Conservation (phyloP, 106 monocot genomes). For the Chionographis japonica region DNA sequence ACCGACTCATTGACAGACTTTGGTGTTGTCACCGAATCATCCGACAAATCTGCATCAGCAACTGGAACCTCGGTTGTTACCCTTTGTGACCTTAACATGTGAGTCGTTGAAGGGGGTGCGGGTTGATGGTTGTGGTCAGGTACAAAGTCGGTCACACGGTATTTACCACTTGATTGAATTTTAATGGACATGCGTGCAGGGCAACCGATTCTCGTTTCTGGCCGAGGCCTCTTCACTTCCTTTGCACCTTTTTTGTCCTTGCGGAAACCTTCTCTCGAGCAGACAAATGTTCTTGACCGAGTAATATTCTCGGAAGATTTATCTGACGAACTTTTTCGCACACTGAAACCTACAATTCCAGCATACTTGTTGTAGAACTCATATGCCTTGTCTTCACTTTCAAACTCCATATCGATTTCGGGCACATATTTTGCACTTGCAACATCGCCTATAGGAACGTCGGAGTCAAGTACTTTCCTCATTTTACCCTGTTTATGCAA, state of each 20-base stretch:
- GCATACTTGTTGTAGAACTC: slow-evolving; percentile 48
- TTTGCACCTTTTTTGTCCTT: slow-evolving; percentile 37
- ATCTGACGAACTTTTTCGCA: slow-evolving; percentile 26
- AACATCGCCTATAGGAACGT: slow-evolving; percentile 19
- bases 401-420: slow-evolving; percentile 40
- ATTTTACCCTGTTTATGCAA: slow-evolving; percentile 34
- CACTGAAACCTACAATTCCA: slow-evolving; percentile 36
- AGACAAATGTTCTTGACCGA: slow-evolving; percentile 38
- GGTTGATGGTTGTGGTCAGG: slow-evolving; percentile 42
- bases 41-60: slow-evolving; percentile 26
- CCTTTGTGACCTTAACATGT: slow-evolving; percentile 44
- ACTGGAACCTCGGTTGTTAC: slow-evolving; percentile 27
- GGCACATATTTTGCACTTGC: slow-evolving; percentile 30
- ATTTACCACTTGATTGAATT: slow-evolving; percentile 16
- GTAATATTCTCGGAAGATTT: slow-evolving; percentile 36
- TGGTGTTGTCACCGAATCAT: slow-evolving; percentile 31
- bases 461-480: slow-evolving; percentile 37
- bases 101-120: slow-evolving; percentile 38
- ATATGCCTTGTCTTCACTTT: slow-evolving; percentile 43
- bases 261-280: slow-evolving; percentile 39
- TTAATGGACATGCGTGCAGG: slow-evolving; percentile 40
- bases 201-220: slow-evolving; percentile 40
- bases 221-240: slow-evolving; percentile 35
- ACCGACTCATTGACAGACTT: slow-evolving; percentile 14
- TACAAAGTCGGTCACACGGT: slow-evolving; percentile 35